Conservation (phyloP, 192 early-diverging fungal genomes). For the Linnemannia zychae region DNA sequence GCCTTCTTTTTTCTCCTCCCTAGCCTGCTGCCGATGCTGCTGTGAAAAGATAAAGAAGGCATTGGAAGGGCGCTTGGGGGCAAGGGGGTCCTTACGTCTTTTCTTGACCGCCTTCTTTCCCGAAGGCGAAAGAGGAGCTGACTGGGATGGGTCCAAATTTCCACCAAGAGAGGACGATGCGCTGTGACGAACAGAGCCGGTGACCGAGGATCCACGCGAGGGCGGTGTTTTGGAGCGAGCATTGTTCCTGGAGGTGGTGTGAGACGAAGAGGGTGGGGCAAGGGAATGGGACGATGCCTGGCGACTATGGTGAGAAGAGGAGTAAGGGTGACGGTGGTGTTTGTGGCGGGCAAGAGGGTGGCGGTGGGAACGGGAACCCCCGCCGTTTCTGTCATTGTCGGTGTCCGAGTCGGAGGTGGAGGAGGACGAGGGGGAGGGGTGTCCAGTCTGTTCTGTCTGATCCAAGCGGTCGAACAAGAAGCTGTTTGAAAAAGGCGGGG, state of each 20-base stretch:
- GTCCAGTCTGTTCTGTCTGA: constrained; percentile 22
- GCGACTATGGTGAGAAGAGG: not conserved
- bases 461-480: constrained; percentile 57
- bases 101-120: constrained; percentile 40
- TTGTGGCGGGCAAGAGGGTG: constrained; percentile 21
- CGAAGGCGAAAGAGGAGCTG: not conserved
- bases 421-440: constrained; percentile 20
- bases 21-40: constrained; percentile 54
- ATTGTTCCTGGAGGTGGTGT: not conserved
- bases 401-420: constrained; percentile 35
- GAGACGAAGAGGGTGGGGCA: constrained; percentile 4
- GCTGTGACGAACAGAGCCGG: constrained; percentile 2
- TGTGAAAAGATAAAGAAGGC: constrained; percentile 58
- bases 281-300: constrained; percentile 7
- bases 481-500: constrained; percentile 7
- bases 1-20: constrained; percentile 56
- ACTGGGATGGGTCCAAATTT: constrained; percentile 1
- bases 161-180: constrained; percentile 13
- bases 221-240: constrained; percentile 37
- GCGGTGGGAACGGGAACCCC: constrained; percentile 9
- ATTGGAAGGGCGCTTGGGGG: constrained; percentile 56
- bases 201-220: constrained; percentile 30
- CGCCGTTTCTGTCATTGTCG: constrained; percentile 21
- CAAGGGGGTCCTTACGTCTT: constrained; percentile 59
- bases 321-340: constrained; percentile 15